These are phyloP conservation scores for Niebla homalea DNA, from an alignment of 495 filamentous ascomycete genomes.

Conservation along the genomic window DNA sequence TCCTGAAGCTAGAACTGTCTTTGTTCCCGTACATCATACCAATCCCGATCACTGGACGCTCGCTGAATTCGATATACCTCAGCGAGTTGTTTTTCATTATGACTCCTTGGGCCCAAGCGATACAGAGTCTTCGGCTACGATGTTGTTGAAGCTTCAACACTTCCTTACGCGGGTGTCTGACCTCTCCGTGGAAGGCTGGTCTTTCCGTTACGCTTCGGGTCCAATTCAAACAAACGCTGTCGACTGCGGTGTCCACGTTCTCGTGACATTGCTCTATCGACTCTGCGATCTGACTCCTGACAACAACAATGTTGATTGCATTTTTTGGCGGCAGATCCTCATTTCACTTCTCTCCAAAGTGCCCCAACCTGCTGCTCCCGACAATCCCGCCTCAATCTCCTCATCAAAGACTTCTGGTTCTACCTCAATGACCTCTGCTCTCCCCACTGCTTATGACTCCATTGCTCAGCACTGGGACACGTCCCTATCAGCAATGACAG, in stretches of 20 bases:
- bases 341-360: neutral
- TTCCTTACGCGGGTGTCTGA: neutral
- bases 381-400: too few relatives aligned
- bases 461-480: neutral
- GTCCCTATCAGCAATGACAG: neutral
- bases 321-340: neutral
- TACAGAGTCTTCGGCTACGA: neutral
- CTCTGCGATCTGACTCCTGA: neutral
- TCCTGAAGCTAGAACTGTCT: neutral
- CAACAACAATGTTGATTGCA: neutral
- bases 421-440: neutral
- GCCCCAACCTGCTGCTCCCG: neutral
- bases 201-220: neutral
- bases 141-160: neutral
- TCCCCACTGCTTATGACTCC: neutral
- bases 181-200: neutral
- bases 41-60: conserved; percentile 1
- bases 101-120: neutral
- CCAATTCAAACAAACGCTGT: neutral
- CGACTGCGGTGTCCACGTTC: conserved; percentile 2
- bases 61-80: neutral
- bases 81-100: neutral
- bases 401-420: neutral
- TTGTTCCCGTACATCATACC: neutral
- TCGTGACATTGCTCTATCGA: neutral